Conservation (phyloP, 345 rosid genomes). For the Psidium guajava region DNA sequence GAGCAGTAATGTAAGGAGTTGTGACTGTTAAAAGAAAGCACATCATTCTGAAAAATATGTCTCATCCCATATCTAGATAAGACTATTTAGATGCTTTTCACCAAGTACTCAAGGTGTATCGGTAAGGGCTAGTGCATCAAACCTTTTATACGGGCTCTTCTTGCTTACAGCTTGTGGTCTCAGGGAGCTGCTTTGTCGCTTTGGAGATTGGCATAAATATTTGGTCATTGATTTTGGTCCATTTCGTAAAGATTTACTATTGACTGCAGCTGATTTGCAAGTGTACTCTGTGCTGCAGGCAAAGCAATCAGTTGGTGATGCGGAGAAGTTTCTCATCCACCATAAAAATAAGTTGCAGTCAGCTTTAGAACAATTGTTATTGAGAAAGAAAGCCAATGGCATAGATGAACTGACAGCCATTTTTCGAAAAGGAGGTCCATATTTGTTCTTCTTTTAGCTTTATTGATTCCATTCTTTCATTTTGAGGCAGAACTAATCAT, state of each 20-base stretch:
- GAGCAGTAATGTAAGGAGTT: not conserved
- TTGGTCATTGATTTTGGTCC: not conserved
- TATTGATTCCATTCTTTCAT: not conserved
- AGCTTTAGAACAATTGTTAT: conserved; percentile 51
- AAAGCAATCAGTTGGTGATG: conserved; percentile 51
- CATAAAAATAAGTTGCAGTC: conserved; percentile 40
- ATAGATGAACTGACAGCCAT: conserved; percentile 49
- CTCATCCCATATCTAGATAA: not conserved
- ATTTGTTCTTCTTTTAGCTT: not conserved
- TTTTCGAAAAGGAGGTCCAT: conserved; percentile 44
- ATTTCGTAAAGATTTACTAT: not conserved
- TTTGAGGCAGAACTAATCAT: not conserved
- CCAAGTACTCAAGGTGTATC: not conserved
- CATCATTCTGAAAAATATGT: not conserved
- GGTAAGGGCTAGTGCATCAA: not conserved
- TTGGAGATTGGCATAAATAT: not conserved
- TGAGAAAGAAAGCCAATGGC: conserved; percentile 43
- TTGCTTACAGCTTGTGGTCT: not conserved
- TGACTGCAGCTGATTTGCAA: not conserved
- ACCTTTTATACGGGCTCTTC: not conserved
- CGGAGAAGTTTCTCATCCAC: conserved; percentile 56
- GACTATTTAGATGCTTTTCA: not conserved
- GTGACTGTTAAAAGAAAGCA: not conserved
- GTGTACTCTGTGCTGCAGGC: conserved; percentile 32
- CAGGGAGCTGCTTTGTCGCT: not conserved